Conservation (phyloP, 352 stramenopile genomes). For the Peronospora belbahrii region DNA sequence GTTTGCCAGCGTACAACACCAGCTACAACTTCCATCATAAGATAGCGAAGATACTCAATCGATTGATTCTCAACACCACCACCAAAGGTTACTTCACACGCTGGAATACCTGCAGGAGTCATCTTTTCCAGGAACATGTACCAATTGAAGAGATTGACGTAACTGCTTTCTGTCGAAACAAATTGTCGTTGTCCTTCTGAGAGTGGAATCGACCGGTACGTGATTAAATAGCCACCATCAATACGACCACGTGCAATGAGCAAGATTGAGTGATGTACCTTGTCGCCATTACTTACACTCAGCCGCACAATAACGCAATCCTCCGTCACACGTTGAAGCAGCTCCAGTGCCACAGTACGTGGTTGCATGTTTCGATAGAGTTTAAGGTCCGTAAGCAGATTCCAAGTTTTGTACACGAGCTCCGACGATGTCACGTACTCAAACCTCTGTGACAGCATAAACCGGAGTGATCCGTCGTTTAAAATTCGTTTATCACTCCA, state of each 20-base stretch:
- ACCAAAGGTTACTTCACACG: slow-evolving; percentile 61
- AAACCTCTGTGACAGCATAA: slow-evolving; percentile 58
- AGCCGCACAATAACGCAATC: slow-evolving; percentile 57
- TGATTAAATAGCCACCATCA: slow-evolving; percentile 55
- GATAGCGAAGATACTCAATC: slow-evolving; percentile 47
- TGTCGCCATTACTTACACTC: slow-evolving; percentile 29
- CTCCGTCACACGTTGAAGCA: slow-evolving; percentile 50
- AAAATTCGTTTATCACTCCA: slow-evolving; percentile 43
- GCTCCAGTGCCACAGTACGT: slow-evolving; percentile 34
- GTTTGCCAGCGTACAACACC: slow-evolving; percentile 63
- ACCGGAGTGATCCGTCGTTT: slow-evolving; percentile 37
- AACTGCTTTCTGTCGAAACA: slow-evolving; percentile 38
- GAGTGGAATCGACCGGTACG: slow-evolving; percentile 57
- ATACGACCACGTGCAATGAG: slow-evolving; percentile 56
- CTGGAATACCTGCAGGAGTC: slow-evolving; percentile 12
- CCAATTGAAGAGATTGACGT: slow-evolving; percentile 64
- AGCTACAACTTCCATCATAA: slow-evolving; percentile 58
- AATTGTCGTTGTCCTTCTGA: slow-evolving; percentile 35
- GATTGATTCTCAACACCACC: slow-evolving; percentile 44
- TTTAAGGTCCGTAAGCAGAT: slow-evolving; percentile 42
- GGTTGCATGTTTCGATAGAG: slow-evolving; percentile 58
- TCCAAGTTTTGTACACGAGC: slow-evolving; percentile 65
- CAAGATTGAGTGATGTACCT: slow-evolving; percentile 43
- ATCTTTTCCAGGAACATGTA: slow-evolving; percentile 60
- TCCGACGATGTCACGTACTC: slow-evolving; percentile 32